phyloP scores from a whole-genome alignment of 768 basidiomycete genomes.

The Rhizopogon sp. region DNA sequence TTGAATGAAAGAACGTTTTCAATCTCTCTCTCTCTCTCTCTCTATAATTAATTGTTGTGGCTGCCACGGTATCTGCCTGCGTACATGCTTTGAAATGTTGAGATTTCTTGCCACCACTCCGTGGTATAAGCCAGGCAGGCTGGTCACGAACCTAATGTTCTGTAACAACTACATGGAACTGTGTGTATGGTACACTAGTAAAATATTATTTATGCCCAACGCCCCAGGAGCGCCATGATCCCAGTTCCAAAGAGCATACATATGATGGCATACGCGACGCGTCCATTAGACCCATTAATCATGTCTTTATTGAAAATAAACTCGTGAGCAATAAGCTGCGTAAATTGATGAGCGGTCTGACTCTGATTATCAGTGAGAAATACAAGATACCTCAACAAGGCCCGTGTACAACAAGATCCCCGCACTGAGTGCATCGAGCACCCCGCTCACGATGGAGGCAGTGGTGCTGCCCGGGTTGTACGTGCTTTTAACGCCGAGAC shows the following conservation, averaged over 20 bases:
- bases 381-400: conserved; percentile 62
- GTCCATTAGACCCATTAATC: conserved; percentile 60
- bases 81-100: no score
- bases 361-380: background rate
- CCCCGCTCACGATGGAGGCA: conserved; percentile 78
- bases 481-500: conserved; percentile 66
- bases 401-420: conserved; percentile 90
- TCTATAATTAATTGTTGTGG: background rate
- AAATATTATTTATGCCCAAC: conserved; percentile 65
- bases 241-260: conserved; percentile 81
- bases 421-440: conserved; percentile 79
- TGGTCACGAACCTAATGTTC: no score
- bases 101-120: no score
- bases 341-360: conserved; percentile 1
- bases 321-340: conserved; percentile 84
- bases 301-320: conserved; percentile 89
- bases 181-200: background rate
- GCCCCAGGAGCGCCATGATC: conserved; percentile 87
- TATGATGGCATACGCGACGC: conserved; percentile 67
- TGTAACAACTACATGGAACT: no score
- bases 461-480: conserved; percentile 80
- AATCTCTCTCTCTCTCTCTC: no score
- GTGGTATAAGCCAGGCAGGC: no score
- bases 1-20: no score
- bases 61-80: no score